Conservation (phyloP, 208 protist genomes). For the Acanthamoeba castellanii region DNA sequence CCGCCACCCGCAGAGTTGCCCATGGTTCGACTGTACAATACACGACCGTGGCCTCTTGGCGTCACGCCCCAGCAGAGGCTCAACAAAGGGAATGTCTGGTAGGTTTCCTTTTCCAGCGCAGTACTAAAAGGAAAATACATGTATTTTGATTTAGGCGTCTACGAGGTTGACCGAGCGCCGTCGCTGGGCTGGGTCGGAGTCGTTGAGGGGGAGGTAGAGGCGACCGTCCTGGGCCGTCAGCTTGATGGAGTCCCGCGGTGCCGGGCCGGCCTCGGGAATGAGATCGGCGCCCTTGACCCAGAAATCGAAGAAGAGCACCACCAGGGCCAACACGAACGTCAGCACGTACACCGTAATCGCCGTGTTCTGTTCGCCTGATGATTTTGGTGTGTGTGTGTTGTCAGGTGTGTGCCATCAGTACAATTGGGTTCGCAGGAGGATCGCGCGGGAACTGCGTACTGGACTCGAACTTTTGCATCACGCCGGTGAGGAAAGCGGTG, state of each 20-base stretch:
- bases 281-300: slow-evolving; percentile 38
- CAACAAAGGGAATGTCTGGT: too few species aligned
- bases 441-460: not conserved
- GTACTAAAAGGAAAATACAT: too few species aligned
- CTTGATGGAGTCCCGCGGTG: not conserved
- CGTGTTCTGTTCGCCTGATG: not conserved
- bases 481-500: not conserved
- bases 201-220: not conserved
- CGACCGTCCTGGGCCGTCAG: not conserved
- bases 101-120: too few species aligned
- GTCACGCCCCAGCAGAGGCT: too few species aligned
- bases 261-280: not conserved
- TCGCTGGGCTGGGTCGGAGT: not conserved
- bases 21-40: not conserved
- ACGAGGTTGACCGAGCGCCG: not conserved
- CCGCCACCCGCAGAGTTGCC: not conserved
- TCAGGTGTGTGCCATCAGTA: not conserved
- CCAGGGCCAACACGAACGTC: not conserved
- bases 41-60: too few species aligned
- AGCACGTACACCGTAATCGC: slow-evolving; percentile 1
- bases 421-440: not conserved
- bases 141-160: too few species aligned
- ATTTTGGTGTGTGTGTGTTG: not conserved
- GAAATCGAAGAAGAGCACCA: slow-evolving; percentile 34
- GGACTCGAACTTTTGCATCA: slow-evolving; percentile 14